Evolutionary conservation across 345 rosid genomes (phyloP).

Genomic region (Citrus mangshanensis): DNA sequence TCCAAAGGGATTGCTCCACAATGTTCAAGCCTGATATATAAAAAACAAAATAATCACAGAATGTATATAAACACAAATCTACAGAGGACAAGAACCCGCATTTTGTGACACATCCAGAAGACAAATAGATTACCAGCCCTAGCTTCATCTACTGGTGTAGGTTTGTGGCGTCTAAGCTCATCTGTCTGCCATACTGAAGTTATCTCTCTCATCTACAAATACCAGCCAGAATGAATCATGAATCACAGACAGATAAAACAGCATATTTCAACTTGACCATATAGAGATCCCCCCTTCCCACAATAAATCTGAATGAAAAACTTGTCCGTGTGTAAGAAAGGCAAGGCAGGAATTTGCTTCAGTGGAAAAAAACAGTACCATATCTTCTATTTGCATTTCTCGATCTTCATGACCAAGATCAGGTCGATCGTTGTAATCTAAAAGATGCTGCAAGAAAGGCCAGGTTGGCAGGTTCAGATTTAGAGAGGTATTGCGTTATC

Average conservation of each 20-base stretch:
- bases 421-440: constrained; percentile 81
- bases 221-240: constrained; percentile 13
- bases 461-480: constrained; percentile 10
- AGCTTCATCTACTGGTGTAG: constrained; percentile 95
- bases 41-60: not conserved
- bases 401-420: constrained; percentile 92
- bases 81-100: not conserved
- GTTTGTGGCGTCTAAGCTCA: constrained; percentile 93
- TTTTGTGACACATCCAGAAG: constrained; percentile 5
- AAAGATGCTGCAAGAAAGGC: constrained; percentile 63
- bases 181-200: constrained; percentile 95
- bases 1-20: constrained; percentile 98
- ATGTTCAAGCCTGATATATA: constrained; percentile 70
- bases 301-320: not conserved
- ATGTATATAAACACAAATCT: not conserved
- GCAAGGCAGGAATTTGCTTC: not conserved
- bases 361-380: constrained; percentile 47
- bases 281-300: not conserved
- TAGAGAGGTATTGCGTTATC: not conserved
- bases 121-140: constrained; percentile 60
- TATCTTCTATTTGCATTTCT: constrained; percentile 88
- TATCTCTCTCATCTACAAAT: constrained; percentile 78
- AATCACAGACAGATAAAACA: not conserved
- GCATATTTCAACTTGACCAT: not conserved
- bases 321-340: not conserved